Base-by-base conservation (phyloP, 805 yeast species). In the Starmerella floris region DNA sequence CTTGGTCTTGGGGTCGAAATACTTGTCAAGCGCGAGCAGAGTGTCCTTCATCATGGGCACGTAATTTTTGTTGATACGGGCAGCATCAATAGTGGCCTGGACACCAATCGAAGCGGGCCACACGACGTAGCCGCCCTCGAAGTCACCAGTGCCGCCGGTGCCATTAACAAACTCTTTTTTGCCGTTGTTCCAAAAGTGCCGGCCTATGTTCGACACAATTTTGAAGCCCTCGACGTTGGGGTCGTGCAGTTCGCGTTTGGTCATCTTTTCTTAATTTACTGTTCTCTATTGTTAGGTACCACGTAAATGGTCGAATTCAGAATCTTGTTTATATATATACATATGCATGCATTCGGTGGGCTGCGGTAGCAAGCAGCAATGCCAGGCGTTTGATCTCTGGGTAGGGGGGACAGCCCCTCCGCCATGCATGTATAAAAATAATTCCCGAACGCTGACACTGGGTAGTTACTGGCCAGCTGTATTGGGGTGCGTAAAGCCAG, bases 91-190 rank as follows among this genome's bases (percentile, higher is more conserved):
- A 40, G 77, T 64, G 0, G 83, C 77, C 56, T 78, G 85, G 0
- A 70, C 69, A 1, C 74, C 78, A 23, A 78, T 77, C 0, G 81
- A 67, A 6, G 75, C 73, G 0, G 81, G 74, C 83, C 83, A 78
- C n/a, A 77, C 71, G 27, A 74, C 74, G 38, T 66, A 67, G 36
- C 73, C 72, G 31, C 72, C 68, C 40, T 69, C 67, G 15, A 76
- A 76, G 40, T 60, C 64, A n/a, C 72, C 74, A n/a, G 65, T 56
- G n/a, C 57, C 53, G 19, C 52, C 51, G 41, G 57, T 54, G 32
- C 59, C 26, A 57, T 53, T 48, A 22, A 49, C 44, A 33, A 55
- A 59, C 40, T 44, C 42, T 26, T 42, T 38, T 33, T 54, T 42
- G 25, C 41, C 27, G 37, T 36, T 39, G 45, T 56, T 48, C 56